Base-by-base conservation (phyloP, 73 alveolate genomes). In the Halteria grandinella region DNA sequence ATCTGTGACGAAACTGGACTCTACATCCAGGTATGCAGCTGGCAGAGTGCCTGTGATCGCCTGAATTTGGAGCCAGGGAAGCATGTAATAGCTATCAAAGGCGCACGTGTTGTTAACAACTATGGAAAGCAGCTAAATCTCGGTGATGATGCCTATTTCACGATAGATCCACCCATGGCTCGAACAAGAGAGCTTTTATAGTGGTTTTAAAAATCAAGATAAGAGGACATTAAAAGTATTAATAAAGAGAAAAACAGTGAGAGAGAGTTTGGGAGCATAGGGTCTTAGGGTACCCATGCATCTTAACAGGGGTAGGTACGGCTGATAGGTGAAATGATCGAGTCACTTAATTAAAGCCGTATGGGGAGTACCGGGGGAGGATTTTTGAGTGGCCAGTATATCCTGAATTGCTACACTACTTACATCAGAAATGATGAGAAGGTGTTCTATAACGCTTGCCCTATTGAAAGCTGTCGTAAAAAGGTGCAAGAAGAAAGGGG, bases 391-490 rank as follows among this genome's bases (percentile, higher is more conserved):
- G n/a, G n/a, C n/a, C n/a, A n/a, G n/a, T n/a, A n/a, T n/a, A n/a
- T n/a, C n/a, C n/a, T 60, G 0, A 69, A 51, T 17, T 34, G 88
- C 60, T 39, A 75, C 39, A 29, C 60, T 0, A 29, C 76, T 7
- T 84, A 32, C 75, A 53, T 84, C 1, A 74, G 55, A 39, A 69
- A 71, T 14, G 93, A 84, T 39, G 88, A 75, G 10, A 84, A 84
- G 41, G 15, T 51, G 10, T 48, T 40, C 43, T 84, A 84, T 53
- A 27, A 63, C 40, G 93, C 88, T 24, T 84, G 93, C 33, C 93
- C 93, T 1, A 85, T 75, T 12, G 88, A 84, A 23, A 72, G 32
- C 72, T 83, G 92, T 57, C 59, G 63, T 28, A 75, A 63, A 33
- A 84, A 64, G 45, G 71, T 84, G 1, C 14, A 6, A 6, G 72